phyloP scores from a whole-genome alignment of 2,329 filamentous ascomycete species.

The Colletotrichum sp. region DNA sequence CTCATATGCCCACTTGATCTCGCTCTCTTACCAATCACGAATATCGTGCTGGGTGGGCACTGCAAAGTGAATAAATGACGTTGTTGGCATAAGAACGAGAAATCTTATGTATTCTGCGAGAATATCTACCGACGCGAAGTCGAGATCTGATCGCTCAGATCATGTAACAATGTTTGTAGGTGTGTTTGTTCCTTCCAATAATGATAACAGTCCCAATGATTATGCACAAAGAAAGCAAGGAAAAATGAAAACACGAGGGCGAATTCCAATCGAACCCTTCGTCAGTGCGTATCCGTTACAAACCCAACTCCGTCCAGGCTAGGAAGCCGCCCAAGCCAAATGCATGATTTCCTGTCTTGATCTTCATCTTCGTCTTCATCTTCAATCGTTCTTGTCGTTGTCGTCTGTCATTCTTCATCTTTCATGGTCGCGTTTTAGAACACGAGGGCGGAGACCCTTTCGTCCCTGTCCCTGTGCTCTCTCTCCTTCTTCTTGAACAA shows the following conservation, averaged over 20 bases:
- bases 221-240: not conserved
- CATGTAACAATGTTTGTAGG: not conserved
- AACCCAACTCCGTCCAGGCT: conserved; percentile 19
- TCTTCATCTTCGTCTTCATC: not conserved
- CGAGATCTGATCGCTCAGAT: not conserved
- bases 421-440: conserved; percentile 11
- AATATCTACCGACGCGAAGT: not conserved
- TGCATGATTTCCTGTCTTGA: conserved; percentile 7
- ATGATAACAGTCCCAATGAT: not conserved
- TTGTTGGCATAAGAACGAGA: not conserved
- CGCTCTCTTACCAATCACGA: not conserved
- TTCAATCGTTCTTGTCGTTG: not conserved
- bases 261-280: not conserved
- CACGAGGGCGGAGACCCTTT: conserved; percentile 19
- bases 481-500: conserved; percentile 61
- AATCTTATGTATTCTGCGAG: not conserved
- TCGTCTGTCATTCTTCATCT: not conserved
- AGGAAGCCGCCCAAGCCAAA: conserved; percentile 13
- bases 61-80: not conserved
- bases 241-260: not conserved
- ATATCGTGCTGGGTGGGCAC: not conserved
- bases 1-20: too few relatives aligned
- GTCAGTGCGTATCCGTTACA: not conserved
- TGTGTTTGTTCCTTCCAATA: not conserved
- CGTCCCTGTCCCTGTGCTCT: conserved; percentile 39